Evolutionary conservation across 176 grass and related monocot species (phyloP), one percentile per base, ranked within the genome.

Genomic region (Elaeis guineensis): DNA sequence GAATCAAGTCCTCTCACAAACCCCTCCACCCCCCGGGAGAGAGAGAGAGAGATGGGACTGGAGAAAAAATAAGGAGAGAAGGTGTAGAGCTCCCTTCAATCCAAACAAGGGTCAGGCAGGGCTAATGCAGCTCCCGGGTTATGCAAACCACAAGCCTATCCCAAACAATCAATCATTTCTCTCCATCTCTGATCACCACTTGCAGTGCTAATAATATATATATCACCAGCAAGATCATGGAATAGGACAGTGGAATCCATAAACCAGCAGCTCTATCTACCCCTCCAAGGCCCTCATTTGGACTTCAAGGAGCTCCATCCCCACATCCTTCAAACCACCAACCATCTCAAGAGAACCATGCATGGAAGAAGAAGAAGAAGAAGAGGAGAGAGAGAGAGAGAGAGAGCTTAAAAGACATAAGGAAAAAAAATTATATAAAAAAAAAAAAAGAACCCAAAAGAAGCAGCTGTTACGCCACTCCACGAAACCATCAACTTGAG

Each of bases 11-110:
- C 30, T 8, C 30, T 0, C 30, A 35, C 30, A 1, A 35, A n/a
- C n/a, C 0, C 30, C 30, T 6, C 30, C 1, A 0, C 30, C 30
- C 6, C 6, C 30, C 6, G 0, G 5, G 58, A 61, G 16, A 63
- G 14, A 23, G 14, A 16, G 61, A 32, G n/a, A 54, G 5, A 17
- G 20, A 15, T 16, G 19, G 15, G 0, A 54, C 30, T 32, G 30
- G 30, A 32, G 61, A 32, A 12, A 1, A 39, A 12, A n/a, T n/a
- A n/a, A n/a, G n/a, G n/a, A 9, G 9, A 39, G 35, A 22, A 57
- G 63, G 73, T 63, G 70, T 70, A 80, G 70, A 80, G 69, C 77
- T 80, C 77, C 70, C 70, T 80, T 80, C 77, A 80, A 80, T 80
- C 70, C 77, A 80, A 80, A 80, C 49, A 80, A 66, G 57, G 57